These are phyloP conservation scores for Pachysolen tannophilus DNA, from an alignment of 805 yeast species.

Conservation along the genomic window DNA sequence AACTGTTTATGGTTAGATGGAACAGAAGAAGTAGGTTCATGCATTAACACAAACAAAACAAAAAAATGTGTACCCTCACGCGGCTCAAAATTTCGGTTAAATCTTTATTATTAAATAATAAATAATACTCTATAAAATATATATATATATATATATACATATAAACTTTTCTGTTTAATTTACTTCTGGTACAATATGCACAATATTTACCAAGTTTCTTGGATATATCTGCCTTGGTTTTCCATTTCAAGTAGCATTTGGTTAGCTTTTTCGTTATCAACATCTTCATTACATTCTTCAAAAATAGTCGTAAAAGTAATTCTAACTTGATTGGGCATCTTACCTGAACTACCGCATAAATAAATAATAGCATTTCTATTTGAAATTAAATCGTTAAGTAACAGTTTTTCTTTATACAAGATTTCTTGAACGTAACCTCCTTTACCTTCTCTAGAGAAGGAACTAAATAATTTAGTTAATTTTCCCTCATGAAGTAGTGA, in stretches of 20 bases:
- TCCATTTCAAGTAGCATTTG: slow-evolving; percentile 53
- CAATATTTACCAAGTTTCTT: slow-evolving; percentile 78
- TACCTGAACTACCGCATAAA: slow-evolving; percentile 90
- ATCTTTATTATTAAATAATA: neutral
- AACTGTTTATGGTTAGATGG: too few species aligned
- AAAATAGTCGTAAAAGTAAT: slow-evolving; percentile 66
- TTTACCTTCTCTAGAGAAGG: slow-evolving; percentile 42
- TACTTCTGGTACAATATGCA: too few species aligned
- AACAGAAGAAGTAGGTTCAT: too few species aligned
- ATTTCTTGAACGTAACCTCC: slow-evolving; percentile 74
- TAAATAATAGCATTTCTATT: slow-evolving; percentile 55
- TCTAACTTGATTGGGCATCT: slow-evolving; percentile 86
- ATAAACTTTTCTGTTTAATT: neutral
- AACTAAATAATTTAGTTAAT: slow-evolving; percentile 30
- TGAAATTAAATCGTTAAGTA: slow-evolving; percentile 45
- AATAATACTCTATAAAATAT: neutral
- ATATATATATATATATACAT: neutral
- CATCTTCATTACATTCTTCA: slow-evolving; percentile 31
- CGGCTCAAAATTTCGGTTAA: too few species aligned
- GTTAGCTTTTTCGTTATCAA: slow-evolving; percentile 38
- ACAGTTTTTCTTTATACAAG: slow-evolving; percentile 40
- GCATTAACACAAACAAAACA: too few species aligned
- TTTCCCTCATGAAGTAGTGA: slow-evolving; percentile 22
- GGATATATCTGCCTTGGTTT: slow-evolving; percentile 57
- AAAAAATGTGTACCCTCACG: too few species aligned